These are phyloP conservation scores for Hericium rajendrae DNA, from an alignment of 768 basidiomycete species.

Conservation along the genomic window DNA sequence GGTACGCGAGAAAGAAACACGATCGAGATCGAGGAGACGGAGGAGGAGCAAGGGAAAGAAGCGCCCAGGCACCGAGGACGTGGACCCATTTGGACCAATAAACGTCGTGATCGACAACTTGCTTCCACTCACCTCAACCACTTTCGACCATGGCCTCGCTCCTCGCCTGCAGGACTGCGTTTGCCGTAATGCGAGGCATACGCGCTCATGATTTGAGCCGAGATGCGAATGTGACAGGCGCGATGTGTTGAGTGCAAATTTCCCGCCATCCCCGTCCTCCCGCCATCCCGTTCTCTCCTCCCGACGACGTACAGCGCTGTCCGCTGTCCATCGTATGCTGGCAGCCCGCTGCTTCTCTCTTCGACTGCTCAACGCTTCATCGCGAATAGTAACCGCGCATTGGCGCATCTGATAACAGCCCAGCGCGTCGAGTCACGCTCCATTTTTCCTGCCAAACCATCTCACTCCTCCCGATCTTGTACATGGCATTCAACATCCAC, in stretches of 20 bases:
- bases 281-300: not conserved
- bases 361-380: not conserved
- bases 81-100: too few species aligned
- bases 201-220: too few species aligned
- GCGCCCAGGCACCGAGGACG: too few species aligned
- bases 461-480: not conserved
- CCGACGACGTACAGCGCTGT: not conserved
- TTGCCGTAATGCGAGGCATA: not conserved
- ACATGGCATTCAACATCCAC: conserved; percentile 12
- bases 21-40: too few species aligned
- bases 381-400: not conserved
- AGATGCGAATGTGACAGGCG: too few species aligned
- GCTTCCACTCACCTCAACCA: too few species aligned
- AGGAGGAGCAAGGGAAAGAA: too few species aligned
- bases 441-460: conserved; percentile 17
- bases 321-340: conserved; percentile 9
- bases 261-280: too few species aligned
- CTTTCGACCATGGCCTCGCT: conserved; percentile 23
- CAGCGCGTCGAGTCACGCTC: conserved; percentile 12
- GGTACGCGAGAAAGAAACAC: too few species aligned
- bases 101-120: too few species aligned
- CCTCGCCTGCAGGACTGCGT: too few species aligned
- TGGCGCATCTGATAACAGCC: conserved; percentile 13
- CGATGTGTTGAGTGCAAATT: too few species aligned
- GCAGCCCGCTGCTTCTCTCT: not conserved